Conservation (phyloP, 495 filamentous ascomycete genomes). For the Aspergillus avenaceus region DNA sequence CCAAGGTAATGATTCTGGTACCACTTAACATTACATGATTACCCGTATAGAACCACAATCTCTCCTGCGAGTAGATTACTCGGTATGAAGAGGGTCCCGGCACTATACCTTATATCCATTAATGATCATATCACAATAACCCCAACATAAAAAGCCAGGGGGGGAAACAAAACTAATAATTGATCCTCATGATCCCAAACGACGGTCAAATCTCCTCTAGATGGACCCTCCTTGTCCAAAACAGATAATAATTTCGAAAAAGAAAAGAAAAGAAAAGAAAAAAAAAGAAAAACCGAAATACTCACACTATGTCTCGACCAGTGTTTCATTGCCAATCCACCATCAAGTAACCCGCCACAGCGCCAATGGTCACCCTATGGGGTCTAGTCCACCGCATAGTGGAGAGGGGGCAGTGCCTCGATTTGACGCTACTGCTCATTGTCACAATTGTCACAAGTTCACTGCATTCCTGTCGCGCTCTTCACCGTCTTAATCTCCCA, state of each 20-base stretch:
- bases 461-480: conserved; percentile 1
- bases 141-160: too few species aligned
- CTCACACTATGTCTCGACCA: conserved; percentile 14
- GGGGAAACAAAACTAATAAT: too few species aligned
- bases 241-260: too few species aligned
- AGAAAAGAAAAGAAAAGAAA: too few species aligned
- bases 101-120: too few species aligned
- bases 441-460: conserved; percentile 10
- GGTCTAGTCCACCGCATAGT: background rate
- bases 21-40: too few species aligned
- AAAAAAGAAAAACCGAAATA: background rate
- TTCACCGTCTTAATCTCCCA: background rate
- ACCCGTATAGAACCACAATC: too few species aligned
- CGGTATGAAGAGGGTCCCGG: too few species aligned
- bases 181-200: background rate
- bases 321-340: conserved; percentile 17
- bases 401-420: conserved; percentile 5
- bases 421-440: conserved; percentile 13
- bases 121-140: too few species aligned
- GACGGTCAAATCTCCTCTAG: background rate
- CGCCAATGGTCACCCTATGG: conserved; percentile 5
- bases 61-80: too few species aligned
- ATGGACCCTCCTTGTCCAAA: background rate
- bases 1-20: too few species aligned
- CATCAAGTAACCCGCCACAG: conserved; percentile 9